Percentiles rank a stretch among this genome's conserved stretches.
Conservation (phyloP, 2,329 filamentous ascomycete species). For the Fusarium miscanthi region DNA sequence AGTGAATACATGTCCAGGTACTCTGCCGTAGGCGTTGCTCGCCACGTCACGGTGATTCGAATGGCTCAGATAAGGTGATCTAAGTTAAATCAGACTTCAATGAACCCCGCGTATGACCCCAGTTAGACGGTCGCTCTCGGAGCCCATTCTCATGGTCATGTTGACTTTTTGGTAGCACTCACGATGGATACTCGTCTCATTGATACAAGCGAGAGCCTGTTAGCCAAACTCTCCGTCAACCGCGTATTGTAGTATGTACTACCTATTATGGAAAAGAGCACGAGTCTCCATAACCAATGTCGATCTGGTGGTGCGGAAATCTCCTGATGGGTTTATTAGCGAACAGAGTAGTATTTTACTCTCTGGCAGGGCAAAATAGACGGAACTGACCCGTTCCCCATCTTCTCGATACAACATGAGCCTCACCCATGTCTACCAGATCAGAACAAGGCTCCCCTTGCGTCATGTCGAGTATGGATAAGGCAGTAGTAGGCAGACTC, state of each 20-base stretch:
- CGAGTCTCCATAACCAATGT: constrained; percentile 32
- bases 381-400: constrained; percentile 39
- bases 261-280: constrained; percentile 6
- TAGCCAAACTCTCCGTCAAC: constrained; percentile 3
- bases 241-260: not conserved
- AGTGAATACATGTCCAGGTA: not conserved
- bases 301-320: constrained; percentile 35
- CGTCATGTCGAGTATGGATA: constrained; percentile 35
- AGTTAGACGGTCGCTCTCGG: not conserved
- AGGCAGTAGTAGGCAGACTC: constrained; percentile 35
- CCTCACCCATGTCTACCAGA: constrained; percentile 14
- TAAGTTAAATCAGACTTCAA: constrained; percentile 21
- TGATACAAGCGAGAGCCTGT: constrained; percentile 10
- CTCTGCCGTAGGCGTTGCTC: not conserved
- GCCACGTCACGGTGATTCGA: constrained; percentile 39
- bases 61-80: constrained; percentile 19
- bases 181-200: constrained; percentile 24
- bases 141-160: not conserved
- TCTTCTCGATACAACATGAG: constrained; percentile 10
- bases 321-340: constrained; percentile 9
- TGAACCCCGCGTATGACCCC: constrained; percentile 6
- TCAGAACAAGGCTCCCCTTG: constrained; percentile 38
- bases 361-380: constrained; percentile 28
- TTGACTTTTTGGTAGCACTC: constrained; percentile 1
- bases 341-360: not conserved